Evolutionary conservation across 2,329 filamentous ascomycete genomes (phyloP), one percentile per base, ranked within the genome.

Genomic region (Clarireedia paspali): DNA sequence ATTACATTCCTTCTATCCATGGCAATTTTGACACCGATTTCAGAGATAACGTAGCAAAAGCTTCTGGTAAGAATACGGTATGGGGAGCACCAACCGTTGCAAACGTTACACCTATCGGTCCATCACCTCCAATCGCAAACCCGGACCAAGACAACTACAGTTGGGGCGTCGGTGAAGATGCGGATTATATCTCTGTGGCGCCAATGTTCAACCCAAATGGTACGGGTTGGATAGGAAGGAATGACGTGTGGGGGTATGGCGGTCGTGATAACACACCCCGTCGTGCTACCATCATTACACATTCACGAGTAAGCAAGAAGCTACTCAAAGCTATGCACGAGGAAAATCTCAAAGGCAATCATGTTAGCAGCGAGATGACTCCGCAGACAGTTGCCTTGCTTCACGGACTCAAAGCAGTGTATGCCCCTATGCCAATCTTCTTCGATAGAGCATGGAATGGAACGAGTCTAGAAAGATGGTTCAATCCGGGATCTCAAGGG

Each of bases 281-380:
- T 53, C 82, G 88, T 57, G 83, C 84, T 10, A 87, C 87, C n/a
- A 88, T 91, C 64, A 84, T 90, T 59, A 91, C 88, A 0, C 86
- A 89, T 60, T 84, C 85, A 1, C 82, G 88, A 52, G 74, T 89
- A 6, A 91, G 87, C 15, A 86, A 84, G 67, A 79, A 79, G 27
- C 75, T 92, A 2, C 75, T 92, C 36, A 80, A 89, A 62, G 78
- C 84, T 59, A 91, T 91, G 87, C 87, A 92, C 66, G 78, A 82
- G 36, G 89, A 91, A 69, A 88, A 88, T 53, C 75, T 86, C 60
- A 77, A 80, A 14, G 85, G 87, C 60, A 86, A 87, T 64, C 87
- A 90, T 66, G 83, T 91, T 64, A 87, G 85, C 57, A 88, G 87
- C 0, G 88, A 92, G 68, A 91, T 92, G 87, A 87, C 84, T 58